A percentile compares a stretch with the other conserved stretches of the same genome.
Conservation (phyloP, 768 basidiomycete species). For the Gloeostereum incarnatum region DNA sequence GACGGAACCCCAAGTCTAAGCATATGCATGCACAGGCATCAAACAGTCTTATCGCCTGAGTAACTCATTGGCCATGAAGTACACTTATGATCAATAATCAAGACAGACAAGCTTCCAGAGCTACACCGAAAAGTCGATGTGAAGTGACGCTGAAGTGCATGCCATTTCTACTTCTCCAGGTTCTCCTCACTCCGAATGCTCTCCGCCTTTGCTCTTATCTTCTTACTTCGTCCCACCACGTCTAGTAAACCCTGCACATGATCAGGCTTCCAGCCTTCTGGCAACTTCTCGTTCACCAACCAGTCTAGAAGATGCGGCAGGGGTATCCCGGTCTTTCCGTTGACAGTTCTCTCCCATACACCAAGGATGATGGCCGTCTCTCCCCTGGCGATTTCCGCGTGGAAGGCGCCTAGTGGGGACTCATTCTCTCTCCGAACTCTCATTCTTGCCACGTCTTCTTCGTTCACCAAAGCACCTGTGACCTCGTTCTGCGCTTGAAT, state of each 20-base stretch:
- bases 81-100: too few species aligned
- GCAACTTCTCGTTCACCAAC: slow-evolving; percentile 43
- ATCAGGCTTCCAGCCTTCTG: slow-evolving; percentile 32
- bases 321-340: slow-evolving; percentile 29
- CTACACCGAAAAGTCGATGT: too few species aligned
- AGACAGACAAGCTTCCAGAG: too few species aligned
- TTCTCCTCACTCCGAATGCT: not conserved
- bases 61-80: too few species aligned
- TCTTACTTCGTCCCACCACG: slow-evolving; percentile 16
- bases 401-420: slow-evolving; percentile 31
- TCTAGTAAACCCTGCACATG: slow-evolving; percentile 25
- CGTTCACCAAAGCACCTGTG: too few species aligned
- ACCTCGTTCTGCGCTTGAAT: too few species aligned
- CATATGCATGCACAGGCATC: too few species aligned
- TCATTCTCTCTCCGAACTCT: slow-evolving; percentile 42
- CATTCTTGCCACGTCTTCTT: slow-evolving; percentile 35
- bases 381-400: slow-evolving; percentile 55
- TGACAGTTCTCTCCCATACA: slow-evolving; percentile 29
- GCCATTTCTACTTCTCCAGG: too few species aligned
- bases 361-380: slow-evolving; percentile 61
- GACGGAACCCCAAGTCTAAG: too few species aligned
- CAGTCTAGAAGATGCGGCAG: slow-evolving; percentile 37
- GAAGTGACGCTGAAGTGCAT: too few species aligned
- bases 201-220: slow-evolving; percentile 5
- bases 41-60: too few species aligned